Evolutionary conservation across 164 flowering plant species (phyloP).

Genomic region (Nymphaea colorata): DNA sequence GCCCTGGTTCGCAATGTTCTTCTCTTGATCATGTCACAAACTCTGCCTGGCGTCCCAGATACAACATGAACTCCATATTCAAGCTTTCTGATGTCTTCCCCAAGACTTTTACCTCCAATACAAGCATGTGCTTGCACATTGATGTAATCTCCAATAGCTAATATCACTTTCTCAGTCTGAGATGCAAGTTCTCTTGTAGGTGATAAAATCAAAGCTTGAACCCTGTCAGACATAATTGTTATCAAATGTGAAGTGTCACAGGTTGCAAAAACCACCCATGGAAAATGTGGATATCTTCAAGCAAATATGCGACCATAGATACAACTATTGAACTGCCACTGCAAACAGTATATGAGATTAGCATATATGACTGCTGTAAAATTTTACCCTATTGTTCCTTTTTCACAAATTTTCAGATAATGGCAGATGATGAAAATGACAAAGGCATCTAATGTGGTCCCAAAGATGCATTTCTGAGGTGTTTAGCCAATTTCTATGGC

Average conservation of each 20-base stretch:
- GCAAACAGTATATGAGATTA: too few species aligned
- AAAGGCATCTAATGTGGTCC: too few species aligned
- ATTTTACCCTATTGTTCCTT: too few species aligned
- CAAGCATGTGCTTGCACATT: slow-evolving; percentile 88
- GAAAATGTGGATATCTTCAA: not conserved
- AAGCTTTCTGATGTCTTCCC: slow-evolving; percentile 85
- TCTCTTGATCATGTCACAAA: slow-evolving; percentile 97
- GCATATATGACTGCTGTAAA: too few species aligned
- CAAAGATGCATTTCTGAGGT: too few species aligned
- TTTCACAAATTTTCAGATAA: too few species aligned
- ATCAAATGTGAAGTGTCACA: too few species aligned
- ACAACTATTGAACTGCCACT: too few species aligned
- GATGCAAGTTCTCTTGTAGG: slow-evolving; percentile 94
- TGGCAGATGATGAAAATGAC: too few species aligned
- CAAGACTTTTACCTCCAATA: slow-evolving; percentile 92
- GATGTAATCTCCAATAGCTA: slow-evolving; percentile 65
- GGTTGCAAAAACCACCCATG: not conserved
- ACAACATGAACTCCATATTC: slow-evolving; percentile 96
- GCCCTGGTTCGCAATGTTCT: slow-evolving; percentile 82
- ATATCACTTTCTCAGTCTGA: slow-evolving; percentile 74
- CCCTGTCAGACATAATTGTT: slow-evolving; percentile 29
- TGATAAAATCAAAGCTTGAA: slow-evolving; percentile 90
- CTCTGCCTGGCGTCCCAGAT: slow-evolving; percentile 99
- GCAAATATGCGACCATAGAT: not conserved
- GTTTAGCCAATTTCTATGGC: too few species aligned